Percentiles rank a stretch among this genome's conserved stretches.
phyloP scores from a whole-genome alignment of 2,329 filamentous ascomycete genomes.

The Stachybotrys chlorohalonatus region DNA sequence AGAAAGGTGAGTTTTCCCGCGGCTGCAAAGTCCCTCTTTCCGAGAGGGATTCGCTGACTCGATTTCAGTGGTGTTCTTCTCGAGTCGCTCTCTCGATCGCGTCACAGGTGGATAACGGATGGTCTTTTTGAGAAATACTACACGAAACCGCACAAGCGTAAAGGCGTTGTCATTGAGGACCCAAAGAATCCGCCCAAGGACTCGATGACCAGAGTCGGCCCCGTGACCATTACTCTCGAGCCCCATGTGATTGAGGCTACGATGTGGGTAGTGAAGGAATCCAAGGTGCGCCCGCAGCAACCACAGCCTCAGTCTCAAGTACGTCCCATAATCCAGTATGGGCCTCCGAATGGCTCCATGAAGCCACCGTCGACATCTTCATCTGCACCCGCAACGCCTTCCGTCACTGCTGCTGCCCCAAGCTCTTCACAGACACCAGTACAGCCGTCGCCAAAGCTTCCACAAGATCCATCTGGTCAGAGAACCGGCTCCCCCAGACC shows the following conservation, averaged over 20 bases:
- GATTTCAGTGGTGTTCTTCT: slow-evolving; percentile 58
- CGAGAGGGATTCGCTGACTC: neutral
- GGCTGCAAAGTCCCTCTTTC: neutral
- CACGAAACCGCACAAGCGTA: slow-evolving; percentile 62
- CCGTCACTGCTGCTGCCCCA: slow-evolving; percentile 5
- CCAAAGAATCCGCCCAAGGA: slow-evolving; percentile 61
- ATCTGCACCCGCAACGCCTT: slow-evolving; percentile 13
- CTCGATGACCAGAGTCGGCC: slow-evolving; percentile 64
- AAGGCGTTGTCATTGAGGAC: slow-evolving; percentile 54
- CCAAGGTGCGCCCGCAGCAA: slow-evolving; percentile 32
- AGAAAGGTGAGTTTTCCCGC: slow-evolving; percentile 47
- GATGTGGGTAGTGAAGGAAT: slow-evolving; percentile 63
- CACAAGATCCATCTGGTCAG: slow-evolving; percentile 7
- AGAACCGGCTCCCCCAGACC: neutral
- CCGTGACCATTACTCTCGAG: slow-evolving; percentile 66
- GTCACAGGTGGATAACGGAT: slow-evolving; percentile 62
- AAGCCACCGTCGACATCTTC: slow-evolving; percentile 37
- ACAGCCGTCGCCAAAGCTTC: slow-evolving; percentile 4
- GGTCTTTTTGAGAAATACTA: slow-evolving; percentile 71
- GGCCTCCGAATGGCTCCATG: slow-evolving; percentile 54
- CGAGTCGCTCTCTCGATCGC: slow-evolving; percentile 65
- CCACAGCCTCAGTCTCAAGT: slow-evolving; percentile 12
- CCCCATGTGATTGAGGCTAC: slow-evolving; percentile 72
- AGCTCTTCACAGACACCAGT: slow-evolving; percentile 11
- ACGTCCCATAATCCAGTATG: slow-evolving; percentile 56